Evolutionary conservation across 2,329 filamentous ascomycete species (phyloP), one percentile per base, ranked within the genome.

Genomic region (Pseudogymnoascus sp.): DNA sequence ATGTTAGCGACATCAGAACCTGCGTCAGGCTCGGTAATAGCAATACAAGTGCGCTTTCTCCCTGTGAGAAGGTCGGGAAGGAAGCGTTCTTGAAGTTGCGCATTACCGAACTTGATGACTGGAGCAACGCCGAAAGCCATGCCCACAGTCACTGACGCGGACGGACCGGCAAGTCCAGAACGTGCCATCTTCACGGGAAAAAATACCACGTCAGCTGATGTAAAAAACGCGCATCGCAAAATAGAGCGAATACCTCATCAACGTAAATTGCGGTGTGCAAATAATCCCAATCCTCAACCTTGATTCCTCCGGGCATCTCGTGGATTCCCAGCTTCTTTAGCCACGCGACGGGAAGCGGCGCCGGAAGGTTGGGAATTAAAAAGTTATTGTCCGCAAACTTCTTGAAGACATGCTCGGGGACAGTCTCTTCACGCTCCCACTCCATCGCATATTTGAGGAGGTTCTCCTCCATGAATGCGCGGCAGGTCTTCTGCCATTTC

Each of bases 1-100:
- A 91, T 88, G 69, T 87, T 88, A 6, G 87, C 86, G 1, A 92
- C 89, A 71, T 92, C 89, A 61, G 82, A 86, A 0, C 89, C 89
- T 0, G 88, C 88, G 61, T 84, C 85, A 0, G 89, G 89, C 72
- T 93, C 89, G 0, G 89, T 93, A 69, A 93, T 91, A 8, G 89
- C 89, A 67, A 93, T 91, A 70, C 89, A 92, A 13, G 80, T 80
- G 44, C 88, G 79, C 75, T 86, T 90, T 71, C 80, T 81, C 6
- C 87, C 86, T 0, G 80, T 82, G 11, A 92, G 77, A 0, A 91
- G 77, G 61, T 89, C 86, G 0, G 88, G 88, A 6, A 92, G 76
- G 67, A 88, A 86, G 8, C 80, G 78, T 67, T 87, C 37, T 5
- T 37, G 33, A 3, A 61, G 59, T 33, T 61, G 26, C 6, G 33